Evolutionary conservation across 495 filamentous ascomycete genomes (phyloP).

Genomic region (Tuber aestivum): DNA sequence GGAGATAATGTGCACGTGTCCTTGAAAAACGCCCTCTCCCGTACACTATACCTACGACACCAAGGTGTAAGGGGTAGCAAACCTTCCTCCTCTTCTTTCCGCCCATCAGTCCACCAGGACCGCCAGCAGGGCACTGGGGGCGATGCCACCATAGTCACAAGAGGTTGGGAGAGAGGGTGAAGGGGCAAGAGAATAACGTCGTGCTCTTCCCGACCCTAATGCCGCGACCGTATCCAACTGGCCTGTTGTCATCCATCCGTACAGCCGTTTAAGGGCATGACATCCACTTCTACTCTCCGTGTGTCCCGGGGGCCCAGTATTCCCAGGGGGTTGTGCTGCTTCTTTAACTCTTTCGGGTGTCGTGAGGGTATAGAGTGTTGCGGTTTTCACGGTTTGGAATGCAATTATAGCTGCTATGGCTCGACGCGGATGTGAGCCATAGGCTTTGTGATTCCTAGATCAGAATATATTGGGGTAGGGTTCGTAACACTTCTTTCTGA

Average conservation of each 20-base stretch:
- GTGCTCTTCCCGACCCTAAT: neutral
- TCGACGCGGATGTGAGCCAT: neutral
- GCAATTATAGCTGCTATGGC: neutral
- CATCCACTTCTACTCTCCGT: neutral
- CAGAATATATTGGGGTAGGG: neutral
- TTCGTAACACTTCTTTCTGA: neutral
- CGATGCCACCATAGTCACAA: neutral
- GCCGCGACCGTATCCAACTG: neutral
- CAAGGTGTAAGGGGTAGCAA: neutral
- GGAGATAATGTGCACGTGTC: neutral
- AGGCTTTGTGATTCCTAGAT: neutral
- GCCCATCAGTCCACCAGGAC: neutral
- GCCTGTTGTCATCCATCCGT: neutral
- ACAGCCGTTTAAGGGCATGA: neutral
- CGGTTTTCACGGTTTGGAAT: neutral
- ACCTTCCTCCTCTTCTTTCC: neutral
- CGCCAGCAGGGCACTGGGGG: neutral
- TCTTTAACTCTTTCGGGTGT: too few species aligned
- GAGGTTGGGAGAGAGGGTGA: neutral
- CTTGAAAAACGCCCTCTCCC: neutral
- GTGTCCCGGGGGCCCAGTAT: too few species aligned
- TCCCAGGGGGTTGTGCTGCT: too few species aligned
- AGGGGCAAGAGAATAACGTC: neutral
- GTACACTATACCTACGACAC: neutral
- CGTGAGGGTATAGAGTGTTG: neutral